Evolutionary conservation across 2,329 filamentous ascomycete genomes (phyloP), one percentile per base, ranked within the genome.

Genomic region (Cadophora malorum): DNA sequence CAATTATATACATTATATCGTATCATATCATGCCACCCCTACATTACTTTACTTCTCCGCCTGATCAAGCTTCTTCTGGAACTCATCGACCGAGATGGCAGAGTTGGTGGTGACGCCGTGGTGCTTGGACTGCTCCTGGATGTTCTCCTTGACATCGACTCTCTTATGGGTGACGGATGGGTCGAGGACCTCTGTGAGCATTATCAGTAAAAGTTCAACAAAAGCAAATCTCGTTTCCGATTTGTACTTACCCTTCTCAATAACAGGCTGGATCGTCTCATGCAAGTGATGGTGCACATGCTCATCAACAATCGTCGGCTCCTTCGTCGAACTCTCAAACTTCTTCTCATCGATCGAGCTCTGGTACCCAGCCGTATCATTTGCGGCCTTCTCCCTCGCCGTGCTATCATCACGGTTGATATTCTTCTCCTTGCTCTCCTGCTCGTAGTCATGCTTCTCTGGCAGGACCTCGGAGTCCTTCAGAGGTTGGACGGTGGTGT

Each of bases 121-220:
- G 75, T 91, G 86, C 65, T 90, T 83, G 1, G 89, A 82, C 9
- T 84, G 81, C 60, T 89, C 86, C 74, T 91, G 87, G 75, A 92
- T 90, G 1, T 85, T 84, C 79, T 93, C 90, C 72, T 92, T 90
- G 50, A 92, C 84, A 0, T 90, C 90, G 0, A 90, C 83, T 1
- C 88, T 91, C 25, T 88, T 91, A 80, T 93, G 90, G 0, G 91
- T 83, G 3, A 92, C 84, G 19, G 86, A 83, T 1, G 88, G 88
- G 70, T 90, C 85, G 33, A 92, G 82, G 0, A 84, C 86, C 71
- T 92, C 87, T 77, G 38, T 64, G 25, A 10, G 2, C 8, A 62
- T 25, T 14, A 41, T 60, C n/a, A 62, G 67, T 63, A 69, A 65
- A 47, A 65, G 58, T 9, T 21, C 4, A 23, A 2, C 21, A 47